A percentile compares a stretch with the other conserved stretches of the same genome.
phyloP scores from a whole-genome alignment of 768 basidiomycete genomes.

The Mrakia frigida region DNA sequence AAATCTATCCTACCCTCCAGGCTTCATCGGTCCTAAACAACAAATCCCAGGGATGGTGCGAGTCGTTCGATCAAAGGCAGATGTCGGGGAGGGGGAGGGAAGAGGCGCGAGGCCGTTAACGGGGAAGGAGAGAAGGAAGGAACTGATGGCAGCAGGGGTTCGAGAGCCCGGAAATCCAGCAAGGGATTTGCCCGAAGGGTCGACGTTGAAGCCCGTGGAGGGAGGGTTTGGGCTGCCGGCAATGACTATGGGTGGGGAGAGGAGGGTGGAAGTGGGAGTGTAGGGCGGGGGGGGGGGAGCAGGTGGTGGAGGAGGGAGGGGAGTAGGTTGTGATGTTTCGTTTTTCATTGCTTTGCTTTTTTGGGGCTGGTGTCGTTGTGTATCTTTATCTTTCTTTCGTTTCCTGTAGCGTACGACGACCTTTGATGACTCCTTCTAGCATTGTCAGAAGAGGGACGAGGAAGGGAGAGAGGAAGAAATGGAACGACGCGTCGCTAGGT shows the following conservation, averaged over 20 bases:
- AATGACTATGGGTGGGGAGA: too few relatives aligned
- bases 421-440: too few relatives aligned
- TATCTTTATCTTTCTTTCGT: too few relatives aligned
- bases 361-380: too few relatives aligned
- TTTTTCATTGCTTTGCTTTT: too few relatives aligned
- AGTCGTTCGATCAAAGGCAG: background rate
- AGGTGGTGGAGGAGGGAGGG: too few relatives aligned
- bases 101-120: background rate
- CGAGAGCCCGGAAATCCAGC: background rate
- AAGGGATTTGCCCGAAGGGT: background rate
- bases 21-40: background rate
- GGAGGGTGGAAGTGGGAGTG: too few relatives aligned
- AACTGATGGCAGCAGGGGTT: background rate
- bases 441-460: background rate
- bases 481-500: background rate
- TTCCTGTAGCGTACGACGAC: too few relatives aligned
- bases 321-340: too few relatives aligned
- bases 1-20: background rate
- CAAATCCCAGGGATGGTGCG: background rate
- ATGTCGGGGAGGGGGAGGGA: background rate
- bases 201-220: background rate
- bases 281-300: background rate
- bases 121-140: constrained; percentile 8
- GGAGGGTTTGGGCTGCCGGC: too few relatives aligned
- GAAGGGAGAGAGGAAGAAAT: background rate